phyloP scores from a whole-genome alignment of 2,329 filamentous ascomycete genomes.

The Claviceps spartinae region DNA sequence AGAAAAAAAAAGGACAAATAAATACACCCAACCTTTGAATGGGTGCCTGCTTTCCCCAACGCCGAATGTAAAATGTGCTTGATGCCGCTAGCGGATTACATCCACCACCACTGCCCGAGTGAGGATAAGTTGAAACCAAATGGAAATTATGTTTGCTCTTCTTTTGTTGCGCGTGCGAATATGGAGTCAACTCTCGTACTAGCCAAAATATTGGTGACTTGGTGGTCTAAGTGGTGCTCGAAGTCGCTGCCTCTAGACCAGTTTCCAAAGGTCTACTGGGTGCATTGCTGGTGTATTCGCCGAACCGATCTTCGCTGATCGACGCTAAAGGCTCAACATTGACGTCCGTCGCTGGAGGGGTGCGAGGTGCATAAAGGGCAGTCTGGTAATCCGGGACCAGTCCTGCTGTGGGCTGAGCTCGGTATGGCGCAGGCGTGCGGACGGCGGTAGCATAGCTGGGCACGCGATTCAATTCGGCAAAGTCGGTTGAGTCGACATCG shows the following conservation, averaged over 20 bases:
- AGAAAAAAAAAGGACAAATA: not conserved
- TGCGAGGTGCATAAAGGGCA: conserved; percentile 39
- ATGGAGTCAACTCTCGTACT: too few species aligned
- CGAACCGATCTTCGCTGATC: conserved; percentile 19
- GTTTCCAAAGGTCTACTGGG: not conserved
- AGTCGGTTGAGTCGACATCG: conserved; percentile 43
- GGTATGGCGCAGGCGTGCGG: conserved; percentile 44
- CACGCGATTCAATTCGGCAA: conserved; percentile 56
- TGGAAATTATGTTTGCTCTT: not conserved
- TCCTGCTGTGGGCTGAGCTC: conserved; percentile 32
- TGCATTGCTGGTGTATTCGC: conserved; percentile 8
- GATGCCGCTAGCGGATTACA: not conserved
- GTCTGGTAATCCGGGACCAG: conserved; percentile 54
- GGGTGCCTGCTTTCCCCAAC: not conserved
- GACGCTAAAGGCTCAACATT: conserved; percentile 16
- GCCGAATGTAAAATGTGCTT: not conserved
- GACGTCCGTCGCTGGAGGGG: conserved; percentile 26
- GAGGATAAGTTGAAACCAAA: not conserved
- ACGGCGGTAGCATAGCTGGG: conserved; percentile 68
- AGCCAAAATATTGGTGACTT: not conserved
- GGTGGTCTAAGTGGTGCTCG: not conserved
- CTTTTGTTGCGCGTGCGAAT: not conserved
- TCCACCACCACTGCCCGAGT: not conserved
- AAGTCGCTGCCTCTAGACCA: not conserved
- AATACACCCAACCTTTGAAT: not conserved